Base-by-base conservation (phyloP, 169 alveolate genomes). In the Eimeria acervulina region DNA sequence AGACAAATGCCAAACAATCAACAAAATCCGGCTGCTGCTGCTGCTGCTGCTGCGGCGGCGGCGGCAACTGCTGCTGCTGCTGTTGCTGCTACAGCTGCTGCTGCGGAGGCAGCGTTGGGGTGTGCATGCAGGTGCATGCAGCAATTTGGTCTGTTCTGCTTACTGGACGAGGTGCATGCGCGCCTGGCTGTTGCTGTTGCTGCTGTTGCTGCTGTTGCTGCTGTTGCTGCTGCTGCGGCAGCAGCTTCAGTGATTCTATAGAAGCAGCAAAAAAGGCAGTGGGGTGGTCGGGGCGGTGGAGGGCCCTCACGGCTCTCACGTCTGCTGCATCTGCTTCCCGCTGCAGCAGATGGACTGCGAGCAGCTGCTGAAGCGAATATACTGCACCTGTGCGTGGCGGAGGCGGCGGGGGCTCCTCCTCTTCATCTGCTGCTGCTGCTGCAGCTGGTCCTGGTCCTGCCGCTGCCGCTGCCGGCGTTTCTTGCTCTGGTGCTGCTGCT, bases 301-400 rank as follows among this genome's bases (percentile, higher is more conserved):
- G 92, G 40, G 59, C 74, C 52, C 92, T 47, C 51, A 52, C 76
- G 8, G 92, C 76, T 36, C 21, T 84, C 4, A 55, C 92, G 4
- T 42, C 90, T 80, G 90, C 90, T 38, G 85, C 85, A 3, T 76
- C 87, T 23, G 59, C 87, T 51, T 84, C 92, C 78, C 92, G 92
- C 92, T 84, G 92, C 76, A 13, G 92, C 76, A 52, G 92, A 28
- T 84, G 55, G 21, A 84, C 76, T 12, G 92, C 92, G 3, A 84
- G 76, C 72, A 84, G 78, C 78, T 84, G 78, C 76, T 84, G 92
- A 55, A 47, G 78, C 55, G 92, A 28, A n/a, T 84, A 84, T 7
- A 52, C 78, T 1, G 23, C 36, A 23, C 78, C 78, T 3, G 47
- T 36, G 78, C 72, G 61, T n/a, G 78, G 80, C n/a, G 40, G 38